Evolutionary conservation across 192 early-diverging fungal species (phyloP), one percentile per base, ranked within the genome.

Genomic region (Coemansia erecta): DNA sequence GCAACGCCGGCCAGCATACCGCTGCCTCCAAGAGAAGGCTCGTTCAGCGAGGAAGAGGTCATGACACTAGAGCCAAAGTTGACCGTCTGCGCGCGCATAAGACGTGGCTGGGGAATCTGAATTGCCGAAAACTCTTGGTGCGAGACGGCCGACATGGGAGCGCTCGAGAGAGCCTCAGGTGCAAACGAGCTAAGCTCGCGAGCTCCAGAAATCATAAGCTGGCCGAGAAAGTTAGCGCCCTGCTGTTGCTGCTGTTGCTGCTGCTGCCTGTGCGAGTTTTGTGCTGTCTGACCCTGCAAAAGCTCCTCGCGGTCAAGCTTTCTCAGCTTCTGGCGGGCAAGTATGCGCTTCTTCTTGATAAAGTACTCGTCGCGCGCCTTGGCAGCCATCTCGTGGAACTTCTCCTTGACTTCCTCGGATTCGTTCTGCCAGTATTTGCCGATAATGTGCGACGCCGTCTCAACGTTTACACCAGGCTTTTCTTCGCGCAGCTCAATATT

Each of bases 341-440:
- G 58, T 6, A 66, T 22, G 9, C 64, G 56, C 64, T 77, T 77
- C 57, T 77, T 77, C 60, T 63, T 70, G 35, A 58, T 53, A 77
- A 70, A 70, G 60, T 77, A 77, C 60, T 35, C 18, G 17, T 70
- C 60, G 45, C 65, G 65, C 49, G 53, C 65, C 19, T 51, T 14
- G 12, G 21, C 35, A 7, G 75, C 69, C 61, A 40, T 37, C 37
- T 68, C 41, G 15, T 61, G 35, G 59, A 53, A 78, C 37, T 61
- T 50, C 0, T 24, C 12, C 55, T 66, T 68, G 21, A 65, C 60
- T 23, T 35, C 61, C 14, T 56, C 55, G 0, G 33, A 12, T 53
- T 78, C 75, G 7, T 62, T 41, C 9, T 40, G 48, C 75, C 75
- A 78, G 35, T 24, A 17, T n/a, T 61, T 61, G 64, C 64, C 64